Evolutionary conservation across 768 basidiomycete species (phyloP).

Genomic region (Rubroboletus pulcherrimus): DNA sequence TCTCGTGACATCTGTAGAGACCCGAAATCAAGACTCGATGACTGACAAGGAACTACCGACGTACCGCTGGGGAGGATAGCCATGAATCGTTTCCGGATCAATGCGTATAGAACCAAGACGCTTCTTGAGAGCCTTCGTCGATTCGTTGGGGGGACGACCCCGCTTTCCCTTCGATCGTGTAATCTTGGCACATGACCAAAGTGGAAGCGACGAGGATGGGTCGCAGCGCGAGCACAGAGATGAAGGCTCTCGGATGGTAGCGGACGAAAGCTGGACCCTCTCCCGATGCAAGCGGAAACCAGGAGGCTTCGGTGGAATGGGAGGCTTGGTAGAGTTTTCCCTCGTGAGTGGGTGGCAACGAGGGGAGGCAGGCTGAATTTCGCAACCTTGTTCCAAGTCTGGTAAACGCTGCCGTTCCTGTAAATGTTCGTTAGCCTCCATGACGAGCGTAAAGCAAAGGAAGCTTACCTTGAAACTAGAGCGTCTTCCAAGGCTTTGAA

Average conservation of each 20-base stretch:
- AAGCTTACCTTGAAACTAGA: not conserved
- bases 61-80: not conserved
- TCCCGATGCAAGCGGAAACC: not conserved
- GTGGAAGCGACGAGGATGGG: slow-evolving; percentile 1
- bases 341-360: not conserved
- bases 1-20: not conserved
- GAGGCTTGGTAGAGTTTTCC: not conserved
- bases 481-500: not conserved
- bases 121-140: slow-evolving; percentile 6
- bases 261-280: not conserved
- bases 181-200: slow-evolving; percentile 19
- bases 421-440: not conserved
- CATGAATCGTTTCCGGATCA: slow-evolving; percentile 5
- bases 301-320: slow-evolving; percentile 3
- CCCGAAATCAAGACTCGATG: not conserved
- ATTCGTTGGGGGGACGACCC: not conserved
- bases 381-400: not conserved
- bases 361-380: not conserved
- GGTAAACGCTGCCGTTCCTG: not conserved
- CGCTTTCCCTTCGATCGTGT: slow-evolving; percentile 8
- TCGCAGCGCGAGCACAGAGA: slow-evolving; percentile 4
- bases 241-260: not conserved
- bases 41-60: not conserved
- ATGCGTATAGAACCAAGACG: slow-evolving; percentile 5
- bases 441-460: not conserved